Evolutionary conservation across 768 basidiomycete species (phyloP), one percentile per base, ranked within the genome.

Genomic region (Brasilioporus rufonigricans): DNA sequence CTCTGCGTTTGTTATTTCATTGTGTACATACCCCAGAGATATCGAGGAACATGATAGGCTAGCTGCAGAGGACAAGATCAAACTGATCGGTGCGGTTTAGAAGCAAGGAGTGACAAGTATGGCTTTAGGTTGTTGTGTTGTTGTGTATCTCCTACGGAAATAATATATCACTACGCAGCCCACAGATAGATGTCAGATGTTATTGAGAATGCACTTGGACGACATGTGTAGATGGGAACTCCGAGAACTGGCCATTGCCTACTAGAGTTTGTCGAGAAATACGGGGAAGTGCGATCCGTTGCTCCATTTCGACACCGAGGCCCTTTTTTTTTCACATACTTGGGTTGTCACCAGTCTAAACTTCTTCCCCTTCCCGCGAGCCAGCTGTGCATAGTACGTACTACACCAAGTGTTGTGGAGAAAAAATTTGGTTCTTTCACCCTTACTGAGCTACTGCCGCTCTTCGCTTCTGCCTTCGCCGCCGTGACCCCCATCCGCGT

Each of bases 1-100:
- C 8, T 33, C 16, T 41, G 41, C 16, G 40, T 55, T 29, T 29
- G 27, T 29, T 19, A 41, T 16, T 35, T 27, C 35, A 18, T 46
- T 53, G 38, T 61, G 38, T 23, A 7, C 8, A 6, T 52, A 29
- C 50, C 44, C 43, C 65, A 91, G 89, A 53, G 79, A 89, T 62
- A 91, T 91, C 60, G 87, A 88, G 55, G 84, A 84, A 59, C 89
- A 91, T 62, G 87, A 91, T 67, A 75, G 76, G 26, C 76, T 83
- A 19, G 86, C 87, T 16, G 71, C 72, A 6, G 55, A 69, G 45
- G 80, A 83, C 61, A 77, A 71, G 55, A 32, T 26, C 26, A 56
- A 59, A 18, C 26, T 46, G 32, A 41, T 33, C 14, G 48, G 48
- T 49, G 47, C 18, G 18, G 23, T 8, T 64, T 10, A 33, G 52